Base-by-base conservation (phyloP, 2,329 filamentous ascomycete species). In the Aspergillus oerlinghausenensis region DNA sequence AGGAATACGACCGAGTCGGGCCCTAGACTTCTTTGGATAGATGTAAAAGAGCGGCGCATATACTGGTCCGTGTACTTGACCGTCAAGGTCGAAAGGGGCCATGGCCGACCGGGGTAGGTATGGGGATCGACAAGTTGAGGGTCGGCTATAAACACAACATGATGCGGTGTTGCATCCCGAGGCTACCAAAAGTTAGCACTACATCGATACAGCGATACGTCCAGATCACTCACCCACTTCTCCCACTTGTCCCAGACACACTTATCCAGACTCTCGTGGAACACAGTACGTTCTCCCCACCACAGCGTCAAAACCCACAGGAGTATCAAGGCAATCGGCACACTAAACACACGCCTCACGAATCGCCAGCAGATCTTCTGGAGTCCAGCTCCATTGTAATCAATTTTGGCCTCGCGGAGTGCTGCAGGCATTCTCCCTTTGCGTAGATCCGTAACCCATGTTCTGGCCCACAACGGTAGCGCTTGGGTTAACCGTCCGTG, bases 161-260 rank as follows among this genome's bases (percentile, higher is more conserved):
- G 90, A 72, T 97, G 92, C 28, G 94, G 94, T 35, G 82, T 85
- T 51, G 92, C 88, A 64, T 82, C 85, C 66, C 82, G 75, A 53
- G 92, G 90, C 94, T 96, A 68, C 6, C 40, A 55, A 40, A 55
- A 32, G 43, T 51, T 43, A 59, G 49, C 8, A 50, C 40, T 54
- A 8, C 17, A 32, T 63, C 26, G 55, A 58, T 21, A 49, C 23
- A 29, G 17, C 25, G 21, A 51, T 26, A 48, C 14, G 2, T 47
- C 6, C 14, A 10, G 47, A 21, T 19, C 7, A 70, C 78, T 63
- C 80, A 96, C 92, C 92, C 94, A 99, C 73, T 84, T 82, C 79
- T 99, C 94, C 94, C 94, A 99, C 43, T 83, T 83, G 38, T 84
- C 81, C 94, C 94, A 99, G 54, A 83, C 77, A 73, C 94, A 99